A percentile compares a stretch with the other conserved stretches of the same genome.
Conservation (phyloP, 352 stramenopile genomes). For the Globisporangium splendens region DNA sequence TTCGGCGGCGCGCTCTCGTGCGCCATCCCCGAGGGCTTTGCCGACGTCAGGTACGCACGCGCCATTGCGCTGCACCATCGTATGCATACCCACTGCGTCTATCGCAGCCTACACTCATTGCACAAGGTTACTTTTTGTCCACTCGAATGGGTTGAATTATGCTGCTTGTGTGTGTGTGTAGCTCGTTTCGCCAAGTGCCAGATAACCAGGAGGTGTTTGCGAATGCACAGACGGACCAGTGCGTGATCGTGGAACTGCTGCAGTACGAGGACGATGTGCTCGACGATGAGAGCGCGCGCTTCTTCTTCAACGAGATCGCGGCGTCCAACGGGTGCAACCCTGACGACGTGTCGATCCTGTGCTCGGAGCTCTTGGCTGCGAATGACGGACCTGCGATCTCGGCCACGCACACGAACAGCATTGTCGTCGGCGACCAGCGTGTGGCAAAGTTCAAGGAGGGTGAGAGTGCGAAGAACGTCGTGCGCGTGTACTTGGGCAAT, state of each 20-base stretch:
- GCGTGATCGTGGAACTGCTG: conserved; percentile 81
- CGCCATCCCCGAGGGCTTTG: conserved; percentile 66
- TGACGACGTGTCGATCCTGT: conserved; percentile 46
- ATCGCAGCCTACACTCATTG: too few species aligned
- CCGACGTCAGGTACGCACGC: conserved; percentile 62
- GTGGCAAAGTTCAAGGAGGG: conserved; percentile 86
- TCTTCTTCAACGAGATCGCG: conserved; percentile 86
- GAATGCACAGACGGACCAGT: conserved; percentile 74
- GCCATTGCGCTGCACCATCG: neutral
- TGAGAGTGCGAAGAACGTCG: conserved; percentile 77
- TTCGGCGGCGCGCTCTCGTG: conserved; percentile 78
- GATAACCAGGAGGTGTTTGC: conserved; percentile 89
- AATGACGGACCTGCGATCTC: conserved; percentile 31
- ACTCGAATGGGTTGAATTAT: conserved; percentile 9
- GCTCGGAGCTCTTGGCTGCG: conserved; percentile 31
- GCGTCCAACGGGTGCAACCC: conserved; percentile 70
- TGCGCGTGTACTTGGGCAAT: conserved; percentile 78
- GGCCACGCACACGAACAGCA: conserved; percentile 28
- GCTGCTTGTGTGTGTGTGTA: conserved; percentile 6
- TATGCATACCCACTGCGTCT: neutral
- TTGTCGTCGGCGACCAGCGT: conserved; percentile 74
- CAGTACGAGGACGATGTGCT: conserved; percentile 53
- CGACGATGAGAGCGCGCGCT: conserved; percentile 49
- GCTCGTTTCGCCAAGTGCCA: conserved; percentile 77
- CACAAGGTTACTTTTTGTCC: too few species aligned